A percentile compares a stretch with the other conserved stretches of the same genome.
phyloP scores from a whole-genome alignment of 139 green algal species.

The Chlamydomonas sp. region DNA sequence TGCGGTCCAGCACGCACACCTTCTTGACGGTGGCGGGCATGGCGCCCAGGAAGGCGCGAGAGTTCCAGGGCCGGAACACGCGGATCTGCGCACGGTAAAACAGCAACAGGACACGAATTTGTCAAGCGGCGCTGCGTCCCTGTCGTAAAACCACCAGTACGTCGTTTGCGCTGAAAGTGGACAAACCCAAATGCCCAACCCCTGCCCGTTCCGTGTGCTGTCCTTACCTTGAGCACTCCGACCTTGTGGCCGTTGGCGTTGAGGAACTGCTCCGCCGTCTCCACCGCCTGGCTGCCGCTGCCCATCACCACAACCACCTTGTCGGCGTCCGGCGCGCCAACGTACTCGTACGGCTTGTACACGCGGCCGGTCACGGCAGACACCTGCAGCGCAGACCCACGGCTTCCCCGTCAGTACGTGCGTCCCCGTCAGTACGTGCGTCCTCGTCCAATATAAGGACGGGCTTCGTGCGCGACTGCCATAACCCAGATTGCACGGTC shows the following conservation, averaged over 20 bases:
- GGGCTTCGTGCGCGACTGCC: no score
- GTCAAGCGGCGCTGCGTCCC: background rate
- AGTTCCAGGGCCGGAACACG: slow-evolving; percentile 64
- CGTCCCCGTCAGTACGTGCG: no score
- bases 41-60: slow-evolving; percentile 51
- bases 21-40: slow-evolving; percentile 49
- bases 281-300: slow-evolving; percentile 50
- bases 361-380: slow-evolving; percentile 54
- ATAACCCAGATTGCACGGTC: no score
- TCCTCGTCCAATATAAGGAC: no score
- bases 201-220: background rate
- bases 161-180: background rate
- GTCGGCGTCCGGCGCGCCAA: slow-evolving; percentile 58
- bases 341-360: slow-evolving; percentile 67
- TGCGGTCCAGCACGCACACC: slow-evolving; percentile 64
- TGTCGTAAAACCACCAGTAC: background rate
- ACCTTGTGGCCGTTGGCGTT: slow-evolving; percentile 50
- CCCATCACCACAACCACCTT: slow-evolving; percentile 64
- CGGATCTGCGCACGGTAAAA: slow-evolving; percentile 40
- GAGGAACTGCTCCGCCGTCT: slow-evolving; percentile 53
- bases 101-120: background rate
- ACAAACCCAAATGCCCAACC: background rate
- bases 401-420: no score
- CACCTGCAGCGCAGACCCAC: slow-evolving; percentile 15
- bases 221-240: slow-evolving; percentile 58